Base-by-base conservation (phyloP, 192 early-diverging fungal genomes). In the Gamsiella multidivaricata region DNA sequence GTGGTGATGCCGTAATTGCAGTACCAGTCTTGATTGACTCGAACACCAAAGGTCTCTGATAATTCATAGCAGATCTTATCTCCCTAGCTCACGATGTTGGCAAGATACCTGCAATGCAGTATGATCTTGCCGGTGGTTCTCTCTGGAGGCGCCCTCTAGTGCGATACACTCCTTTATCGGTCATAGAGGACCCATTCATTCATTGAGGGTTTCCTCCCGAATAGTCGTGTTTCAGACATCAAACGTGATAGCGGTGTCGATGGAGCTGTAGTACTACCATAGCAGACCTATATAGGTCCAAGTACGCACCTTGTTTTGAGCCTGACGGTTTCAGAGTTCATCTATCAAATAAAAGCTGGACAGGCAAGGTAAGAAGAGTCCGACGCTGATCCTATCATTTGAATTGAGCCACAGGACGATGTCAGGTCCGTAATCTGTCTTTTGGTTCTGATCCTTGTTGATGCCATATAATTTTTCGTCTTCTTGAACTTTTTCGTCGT, bases 341-440 rank as follows among this genome's bases (percentile, higher is more conserved):
- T 67, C 41, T 8, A 34, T 45, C 1, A 51, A 47, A 17, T 82
- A 43, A 37, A 61, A 82, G 18, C 47, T 47, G 1, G 74, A 67
- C 3, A 87, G 65, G 26, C 52, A 70, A 4, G 70, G 60, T 10
- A 83, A 26, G 54, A 87, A 83, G n/a, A n/a, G n/a, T 18, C 69
- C 69, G 1, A 69, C 9, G 29, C 63, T 75, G 31, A 74, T 47
- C 6, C 65, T 47, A 18, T 82, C 71, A 33, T 84, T 84, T 1
- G 86, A 76, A 65, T 87, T 84, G 2, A 87, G 61, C 86, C 86
- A 87, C 3, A 85, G 65, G 2, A 87, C 31, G 5, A 84, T 83
- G 12, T 73, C 80, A 0, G 65, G 61, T 47, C 64, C 53, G 22
- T 74, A 47, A 12, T 3, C 34, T 4, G 34, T 7, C 31, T 10